Evolutionary conservation across 2,329 filamentous ascomycete genomes (phyloP).

Genomic region (Botrytis galanthina): DNA sequence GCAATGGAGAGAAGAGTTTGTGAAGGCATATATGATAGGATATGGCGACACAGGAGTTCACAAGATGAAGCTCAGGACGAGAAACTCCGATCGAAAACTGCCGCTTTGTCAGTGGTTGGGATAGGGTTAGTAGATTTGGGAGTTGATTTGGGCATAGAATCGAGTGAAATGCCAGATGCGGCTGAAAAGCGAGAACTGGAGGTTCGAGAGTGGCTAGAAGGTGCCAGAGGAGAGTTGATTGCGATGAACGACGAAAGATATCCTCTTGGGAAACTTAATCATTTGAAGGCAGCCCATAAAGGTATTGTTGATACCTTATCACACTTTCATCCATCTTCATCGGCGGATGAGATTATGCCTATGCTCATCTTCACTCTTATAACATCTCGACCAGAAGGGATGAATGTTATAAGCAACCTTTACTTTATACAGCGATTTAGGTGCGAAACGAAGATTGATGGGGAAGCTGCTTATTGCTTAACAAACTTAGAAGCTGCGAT

Average conservation of each 20-base stretch:
- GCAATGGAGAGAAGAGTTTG: constrained; percentile 84
- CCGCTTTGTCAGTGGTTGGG: constrained; percentile 83
- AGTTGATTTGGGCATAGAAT: constrained; percentile 63
- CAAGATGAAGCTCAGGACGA: constrained; percentile 95
- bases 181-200: constrained; percentile 61
- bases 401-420: constrained; percentile 92
- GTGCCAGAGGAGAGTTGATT: constrained; percentile 68
- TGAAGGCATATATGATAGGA: constrained; percentile 79
- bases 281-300: constrained; percentile 85
- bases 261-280: constrained; percentile 85
- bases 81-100: constrained; percentile 90
- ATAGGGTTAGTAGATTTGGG: constrained; percentile 85
- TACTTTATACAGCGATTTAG: constrained; percentile 92
- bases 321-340: constrained; percentile 72
- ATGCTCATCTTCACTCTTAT: constrained; percentile 96
- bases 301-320: constrained; percentile 85
- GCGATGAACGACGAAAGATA: constrained; percentile 85
- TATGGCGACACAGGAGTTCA: constrained; percentile 88
- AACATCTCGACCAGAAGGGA: constrained; percentile 78
- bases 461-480: constrained; percentile 92
- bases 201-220: constrained; percentile 69
- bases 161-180: constrained; percentile 54
- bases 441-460: constrained; percentile 80
- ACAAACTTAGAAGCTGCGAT: constrained; percentile 95
- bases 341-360: constrained; percentile 94